Percentiles rank a stretch among this genome's conserved stretches.
phyloP scores from a whole-genome alignment of 2,329 filamentous ascomycete species.

The Akanthomyces lecanii region DNA sequence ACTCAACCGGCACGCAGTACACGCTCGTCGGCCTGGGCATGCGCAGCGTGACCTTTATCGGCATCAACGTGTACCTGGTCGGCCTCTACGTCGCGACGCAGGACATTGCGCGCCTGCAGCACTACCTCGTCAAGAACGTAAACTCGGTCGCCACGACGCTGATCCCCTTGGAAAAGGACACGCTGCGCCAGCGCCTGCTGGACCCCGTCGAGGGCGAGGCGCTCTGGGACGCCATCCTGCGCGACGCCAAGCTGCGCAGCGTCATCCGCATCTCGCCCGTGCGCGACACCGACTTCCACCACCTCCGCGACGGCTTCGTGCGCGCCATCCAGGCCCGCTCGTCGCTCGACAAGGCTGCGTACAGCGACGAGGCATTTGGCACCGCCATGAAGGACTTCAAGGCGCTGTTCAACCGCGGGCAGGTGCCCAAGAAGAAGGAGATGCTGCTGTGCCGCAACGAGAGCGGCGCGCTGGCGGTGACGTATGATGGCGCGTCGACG shows the following conservation, averaged over 20 bases:
- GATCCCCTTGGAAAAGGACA: conserved; percentile 74
- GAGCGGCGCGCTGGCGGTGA: conserved; percentile 61
- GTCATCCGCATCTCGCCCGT: conserved; percentile 82
- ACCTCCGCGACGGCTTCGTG: conserved; percentile 87
- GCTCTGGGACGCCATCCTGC: conserved; percentile 70
- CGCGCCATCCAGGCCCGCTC: conserved; percentile 74
- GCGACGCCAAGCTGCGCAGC: conserved; percentile 64
- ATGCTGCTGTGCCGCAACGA: conserved; percentile 67
- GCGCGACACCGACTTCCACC: conserved; percentile 90
- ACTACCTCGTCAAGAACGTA: conserved; percentile 68
- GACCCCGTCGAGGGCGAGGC: conserved; percentile 65
- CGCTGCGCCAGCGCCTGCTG: conserved; percentile 63
- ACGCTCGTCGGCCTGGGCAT: conserved; percentile 84
- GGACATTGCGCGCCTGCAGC: conserved; percentile 78
- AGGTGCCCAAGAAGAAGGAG: conserved; percentile 75
- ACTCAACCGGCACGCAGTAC: conserved; percentile 61
- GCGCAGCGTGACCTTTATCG: conserved; percentile 82
- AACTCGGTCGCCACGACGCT: conserved; percentile 77
- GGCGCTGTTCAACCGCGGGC: conserved; percentile 72
- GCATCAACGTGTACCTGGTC: conserved; percentile 90
- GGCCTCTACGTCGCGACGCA: conserved; percentile 85
- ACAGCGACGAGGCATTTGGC: conserved; percentile 73
- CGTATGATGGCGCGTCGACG: conserved; percentile 59
- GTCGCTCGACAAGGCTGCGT: conserved; percentile 48
- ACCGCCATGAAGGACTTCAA: conserved; percentile 73